These are phyloP conservation scores for Aquanectria penicillioides DNA, from an alignment of 2,329 filamentous ascomycete species.

Conservation along the genomic window DNA sequence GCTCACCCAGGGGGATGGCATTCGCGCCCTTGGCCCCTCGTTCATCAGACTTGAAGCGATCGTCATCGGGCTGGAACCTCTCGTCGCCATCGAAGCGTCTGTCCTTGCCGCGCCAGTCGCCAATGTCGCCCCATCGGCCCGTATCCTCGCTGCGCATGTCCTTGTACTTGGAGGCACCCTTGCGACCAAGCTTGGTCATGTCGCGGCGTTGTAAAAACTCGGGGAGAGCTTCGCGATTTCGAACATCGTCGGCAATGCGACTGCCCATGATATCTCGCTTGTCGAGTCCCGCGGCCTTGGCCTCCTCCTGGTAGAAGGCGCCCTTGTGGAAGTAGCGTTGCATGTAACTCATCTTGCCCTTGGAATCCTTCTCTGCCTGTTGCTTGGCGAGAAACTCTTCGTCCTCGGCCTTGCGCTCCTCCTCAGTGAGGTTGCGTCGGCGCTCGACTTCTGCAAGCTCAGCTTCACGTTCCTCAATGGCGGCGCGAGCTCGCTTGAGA, in stretches of 20 bases:
- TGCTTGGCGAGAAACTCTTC: constrained; percentile 80
- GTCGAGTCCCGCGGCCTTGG: constrained; percentile 78
- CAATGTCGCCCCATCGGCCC: constrained; percentile 80
- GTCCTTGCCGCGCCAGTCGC: constrained; percentile 56
- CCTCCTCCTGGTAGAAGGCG: constrained; percentile 90
- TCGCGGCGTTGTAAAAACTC: constrained; percentile 93
- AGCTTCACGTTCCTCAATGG: constrained; percentile 83
- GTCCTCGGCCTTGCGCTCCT: constrained; percentile 89
- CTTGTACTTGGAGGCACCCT: constrained; percentile 89
- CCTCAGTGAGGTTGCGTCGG: constrained; percentile 83
- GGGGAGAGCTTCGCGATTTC: constrained; percentile 83
- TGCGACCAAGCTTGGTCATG: constrained; percentile 92
- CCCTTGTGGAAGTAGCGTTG: constrained; percentile 98
- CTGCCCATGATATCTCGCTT: constrained; percentile 88
- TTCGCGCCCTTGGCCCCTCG: constrained; percentile 72
- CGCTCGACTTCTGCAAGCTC: constrained; percentile 92
- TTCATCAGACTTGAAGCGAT: constrained; percentile 55
- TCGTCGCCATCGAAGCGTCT: constrained; percentile 64
- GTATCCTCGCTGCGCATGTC: constrained; percentile 93
- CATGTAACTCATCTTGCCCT: constrained; percentile 88
- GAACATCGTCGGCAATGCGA: constrained; percentile 83
- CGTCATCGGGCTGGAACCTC: constrained; percentile 73
- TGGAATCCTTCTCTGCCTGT: constrained; percentile 79
- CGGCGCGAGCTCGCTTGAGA: constrained; percentile 85
- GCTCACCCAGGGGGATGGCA: constrained; percentile 73